Base-by-base conservation (phyloP, 805 yeast species). In the Teunomyces cretensis region DNA sequence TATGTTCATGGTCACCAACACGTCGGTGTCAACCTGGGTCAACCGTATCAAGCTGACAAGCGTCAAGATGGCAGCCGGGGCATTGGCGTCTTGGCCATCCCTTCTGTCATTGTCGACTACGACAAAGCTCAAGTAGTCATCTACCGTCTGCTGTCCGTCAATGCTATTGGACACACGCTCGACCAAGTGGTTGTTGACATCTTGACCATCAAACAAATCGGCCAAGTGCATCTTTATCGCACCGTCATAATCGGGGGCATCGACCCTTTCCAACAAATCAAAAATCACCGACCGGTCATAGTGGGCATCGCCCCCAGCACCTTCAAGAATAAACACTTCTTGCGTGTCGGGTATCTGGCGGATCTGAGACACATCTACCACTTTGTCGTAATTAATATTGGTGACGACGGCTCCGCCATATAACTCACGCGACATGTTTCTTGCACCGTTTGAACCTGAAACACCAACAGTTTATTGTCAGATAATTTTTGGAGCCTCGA, bases 271-370 rank as follows among this genome's bases (percentile, higher is more conserved):
- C 50, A 86, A 61, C 12, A 86, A 60, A 49, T 86, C 94, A 14
- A 86, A 57, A n/a, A 86, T 81, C 8, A 85, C 59, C 13, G 86
- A 77, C 51, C 76, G 81, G 43, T 82, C 79, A 39, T 72, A 57
- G 41, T 50, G 54, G 39, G 56, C 46, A 19, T 49, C 39, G 16
- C 53, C 50, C 12, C 52, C 42, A 9, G 60, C 43, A 42, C 52
- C 53, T 38, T 69, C 70, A n/a, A 68, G 38, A 13, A 91, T 80
- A 62, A 78, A 94, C 19, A 92, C 97, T 62, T 92, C 99, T 61
- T 94, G 98, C 1, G 90, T 83, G 57, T 94, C 97, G 0, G 99
- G 98, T 2, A 94, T 80, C 48, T 88, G 88, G 45, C 99, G 71
- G 40, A 91, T 60, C 30, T 71, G 62, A 1, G 96, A 85, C 0